phyloP scores from a whole-genome alignment of 2,329 filamentous ascomycete genomes.

The Colletotrichum incanum region DNA sequence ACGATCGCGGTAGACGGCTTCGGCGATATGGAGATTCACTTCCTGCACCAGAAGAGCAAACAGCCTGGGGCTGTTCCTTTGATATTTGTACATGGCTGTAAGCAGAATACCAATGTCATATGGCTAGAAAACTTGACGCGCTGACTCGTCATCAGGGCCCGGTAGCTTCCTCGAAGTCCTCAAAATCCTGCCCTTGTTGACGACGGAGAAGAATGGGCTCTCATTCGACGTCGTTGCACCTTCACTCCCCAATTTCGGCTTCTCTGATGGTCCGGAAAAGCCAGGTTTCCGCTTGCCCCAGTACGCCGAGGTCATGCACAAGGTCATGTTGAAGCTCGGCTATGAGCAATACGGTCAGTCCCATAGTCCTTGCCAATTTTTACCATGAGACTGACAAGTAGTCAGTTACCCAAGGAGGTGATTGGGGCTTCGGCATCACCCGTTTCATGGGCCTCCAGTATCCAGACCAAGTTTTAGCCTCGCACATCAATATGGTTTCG shows the following conservation, averaged over 20 bases:
- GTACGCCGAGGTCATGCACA: constrained; percentile 71
- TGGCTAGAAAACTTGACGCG: background rate
- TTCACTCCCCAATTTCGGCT: constrained; percentile 69
- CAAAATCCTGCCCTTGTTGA: constrained; percentile 71
- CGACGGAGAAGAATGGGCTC: constrained; percentile 52
- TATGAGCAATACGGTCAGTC: constrained; percentile 71
- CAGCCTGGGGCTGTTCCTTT: constrained; percentile 72
- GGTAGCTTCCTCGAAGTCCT: constrained; percentile 78
- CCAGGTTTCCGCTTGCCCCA: constrained; percentile 52
- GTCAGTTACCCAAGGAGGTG: constrained; percentile 73
- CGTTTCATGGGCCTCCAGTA: constrained; percentile 74
- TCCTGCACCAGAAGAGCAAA: constrained; percentile 71
- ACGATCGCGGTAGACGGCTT: constrained; percentile 70
- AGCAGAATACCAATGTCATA: constrained; percentile 30
- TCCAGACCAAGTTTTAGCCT: constrained; percentile 69
- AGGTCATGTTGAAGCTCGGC: constrained; percentile 78
- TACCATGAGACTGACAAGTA: constrained; percentile 39
- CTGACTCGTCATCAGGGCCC: constrained; percentile 60
- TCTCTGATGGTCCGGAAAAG: constrained; percentile 58
- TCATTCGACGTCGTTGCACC: constrained; percentile 73
- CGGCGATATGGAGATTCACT: constrained; percentile 73
- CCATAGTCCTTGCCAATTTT: constrained; percentile 40
- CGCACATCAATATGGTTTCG: constrained; percentile 72
- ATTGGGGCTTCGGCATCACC: constrained; percentile 80
- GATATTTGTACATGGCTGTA: constrained; percentile 78